phyloP scores from a whole-genome alignment of 2,329 filamentous ascomycete species.

The Fusarium oligoseptatum region DNA sequence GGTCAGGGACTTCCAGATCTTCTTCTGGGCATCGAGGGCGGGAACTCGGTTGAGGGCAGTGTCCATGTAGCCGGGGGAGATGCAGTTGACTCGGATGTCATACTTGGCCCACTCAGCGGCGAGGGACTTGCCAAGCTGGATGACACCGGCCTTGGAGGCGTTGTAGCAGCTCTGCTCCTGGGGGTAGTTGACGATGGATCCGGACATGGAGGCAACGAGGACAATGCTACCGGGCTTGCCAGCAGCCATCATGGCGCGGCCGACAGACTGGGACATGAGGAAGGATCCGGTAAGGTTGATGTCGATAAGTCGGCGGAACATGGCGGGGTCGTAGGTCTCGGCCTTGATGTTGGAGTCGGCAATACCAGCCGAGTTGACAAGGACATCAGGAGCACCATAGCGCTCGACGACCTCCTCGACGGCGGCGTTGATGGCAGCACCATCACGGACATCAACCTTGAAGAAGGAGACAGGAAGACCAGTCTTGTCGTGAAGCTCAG shows the following conservation, averaged over 20 bases:
- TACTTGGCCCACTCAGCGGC: slow-evolving; percentile 88
- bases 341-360: slow-evolving; percentile 88
- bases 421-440: slow-evolving; percentile 75
- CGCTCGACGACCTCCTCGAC: slow-evolving; percentile 75
- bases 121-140: slow-evolving; percentile 83
- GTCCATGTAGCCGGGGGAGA: slow-evolving; percentile 90
- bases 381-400: slow-evolving; percentile 78
- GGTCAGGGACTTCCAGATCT: slow-evolving; percentile 81
- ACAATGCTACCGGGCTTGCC: slow-evolving; percentile 80
- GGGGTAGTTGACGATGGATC: slow-evolving; percentile 86
- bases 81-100: slow-evolving; percentile 85
- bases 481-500: slow-evolving; percentile 78
- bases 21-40: slow-evolving; percentile 83
- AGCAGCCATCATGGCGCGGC: slow-evolving; percentile 79
- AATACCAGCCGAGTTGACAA: slow-evolving; percentile 86
- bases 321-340: slow-evolving; percentile 80
- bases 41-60: slow-evolving; percentile 84
- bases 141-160: slow-evolving; percentile 83
- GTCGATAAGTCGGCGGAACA: slow-evolving; percentile 83
- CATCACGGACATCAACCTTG: slow-evolving; percentile 83
- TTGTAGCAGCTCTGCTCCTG: slow-evolving; percentile 89
- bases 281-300: slow-evolving; percentile 87
- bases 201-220: slow-evolving; percentile 85
- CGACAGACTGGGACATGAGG: slow-evolving; percentile 80
- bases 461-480: slow-evolving; percentile 81